Conservation (phyloP, 805 yeast species). For the Nakazawaea wickerhamii region DNA sequence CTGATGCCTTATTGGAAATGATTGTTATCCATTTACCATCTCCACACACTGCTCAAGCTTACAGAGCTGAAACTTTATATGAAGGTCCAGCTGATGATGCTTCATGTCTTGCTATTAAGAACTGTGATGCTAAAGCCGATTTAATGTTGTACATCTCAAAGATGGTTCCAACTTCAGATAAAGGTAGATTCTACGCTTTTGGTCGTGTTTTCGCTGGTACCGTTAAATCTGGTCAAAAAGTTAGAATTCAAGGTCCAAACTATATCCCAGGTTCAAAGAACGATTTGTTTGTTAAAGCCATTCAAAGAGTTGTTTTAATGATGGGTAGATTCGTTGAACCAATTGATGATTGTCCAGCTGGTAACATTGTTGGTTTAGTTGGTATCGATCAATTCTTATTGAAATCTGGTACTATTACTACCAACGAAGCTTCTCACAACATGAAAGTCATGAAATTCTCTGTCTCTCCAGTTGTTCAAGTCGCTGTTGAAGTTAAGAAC, state of each 20-base stretch:
- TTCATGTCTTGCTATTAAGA: conserved; percentile 85
- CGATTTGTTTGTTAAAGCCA: conserved; percentile 92
- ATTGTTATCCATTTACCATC: conserved; percentile 97
- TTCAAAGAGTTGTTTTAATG: conserved; percentile 99
- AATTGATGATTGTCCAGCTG: conserved; percentile 99
- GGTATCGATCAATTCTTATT: conserved; percentile 99
- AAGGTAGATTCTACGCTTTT: conserved; percentile 99
- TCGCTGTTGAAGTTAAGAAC: conserved; percentile 99
- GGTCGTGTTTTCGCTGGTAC: conserved; percentile 99
- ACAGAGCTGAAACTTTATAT: conserved; percentile 98
- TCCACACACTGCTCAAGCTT: conserved; percentile 97
- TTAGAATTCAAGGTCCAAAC: conserved; percentile 99
- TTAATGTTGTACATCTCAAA: conserved; percentile 98
- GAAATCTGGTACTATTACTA: conserved; percentile 98
- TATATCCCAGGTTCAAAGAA: conserved; percentile 98
- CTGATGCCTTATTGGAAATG: conserved; percentile 99
- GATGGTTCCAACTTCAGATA: conserved; percentile 99
- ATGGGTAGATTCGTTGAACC: conserved; percentile 99
- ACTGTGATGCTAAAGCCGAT: conserved; percentile 98
- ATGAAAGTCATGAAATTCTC: conserved; percentile 99
- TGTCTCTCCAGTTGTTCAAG: conserved; percentile 99
- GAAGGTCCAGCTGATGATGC: conserved; percentile 98
- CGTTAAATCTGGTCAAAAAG: conserved; percentile 97
- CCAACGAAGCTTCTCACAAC: conserved; percentile 96
- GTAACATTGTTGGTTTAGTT: conserved; percentile 99